Evolutionary conservation across 257 asterid genomes (phyloP).

Genomic region (Perilla frutescens): DNA sequence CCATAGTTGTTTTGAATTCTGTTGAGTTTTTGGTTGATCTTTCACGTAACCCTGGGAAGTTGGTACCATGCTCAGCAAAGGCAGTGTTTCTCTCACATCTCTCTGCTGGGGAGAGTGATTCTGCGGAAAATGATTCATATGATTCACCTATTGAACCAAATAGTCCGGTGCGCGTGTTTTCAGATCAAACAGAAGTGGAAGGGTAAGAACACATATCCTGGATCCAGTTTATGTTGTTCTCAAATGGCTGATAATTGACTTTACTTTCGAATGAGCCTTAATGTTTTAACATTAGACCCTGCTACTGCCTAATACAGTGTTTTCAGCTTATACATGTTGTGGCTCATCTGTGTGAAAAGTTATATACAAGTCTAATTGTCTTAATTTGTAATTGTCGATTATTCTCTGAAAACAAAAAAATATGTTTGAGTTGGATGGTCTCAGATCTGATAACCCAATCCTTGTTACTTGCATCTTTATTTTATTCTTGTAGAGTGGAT

Average conservation of each 20-base stretch:
- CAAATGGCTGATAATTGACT: background rate
- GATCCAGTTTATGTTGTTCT: constrained; percentile 23
- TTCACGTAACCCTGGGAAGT: constrained; percentile 78
- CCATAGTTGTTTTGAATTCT: constrained; percentile 69
- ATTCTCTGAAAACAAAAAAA: constrained; percentile 21
- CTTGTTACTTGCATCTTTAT: constrained; percentile 27
- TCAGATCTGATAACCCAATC: constrained; percentile 18
- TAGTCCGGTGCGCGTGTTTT: constrained; percentile 70
- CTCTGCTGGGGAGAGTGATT: constrained; percentile 77
- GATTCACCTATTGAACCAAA: constrained; percentile 86
- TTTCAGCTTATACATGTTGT: constrained; percentile 37
- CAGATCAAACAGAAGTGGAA: constrained; percentile 69
- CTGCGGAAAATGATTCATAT: constrained; percentile 77
- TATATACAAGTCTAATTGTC: constrained; percentile 1
- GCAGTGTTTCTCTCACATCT: constrained; percentile 70
- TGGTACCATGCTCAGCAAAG: constrained; percentile 70
- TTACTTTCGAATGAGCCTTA: background rate
- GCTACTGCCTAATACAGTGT: constrained; percentile 33
- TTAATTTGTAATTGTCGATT: constrained; percentile 7
- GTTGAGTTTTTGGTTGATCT: constrained; percentile 84
- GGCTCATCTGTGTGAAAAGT: constrained; percentile 33
- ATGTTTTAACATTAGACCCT: constrained; percentile 28
- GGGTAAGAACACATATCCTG: constrained; percentile 54
- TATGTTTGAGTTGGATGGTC: constrained; percentile 9
- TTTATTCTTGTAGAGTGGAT: constrained; percentile 2